Base-by-base conservation (phyloP, 352 stramenopile genomes). In the Phytophthora cajani region DNA sequence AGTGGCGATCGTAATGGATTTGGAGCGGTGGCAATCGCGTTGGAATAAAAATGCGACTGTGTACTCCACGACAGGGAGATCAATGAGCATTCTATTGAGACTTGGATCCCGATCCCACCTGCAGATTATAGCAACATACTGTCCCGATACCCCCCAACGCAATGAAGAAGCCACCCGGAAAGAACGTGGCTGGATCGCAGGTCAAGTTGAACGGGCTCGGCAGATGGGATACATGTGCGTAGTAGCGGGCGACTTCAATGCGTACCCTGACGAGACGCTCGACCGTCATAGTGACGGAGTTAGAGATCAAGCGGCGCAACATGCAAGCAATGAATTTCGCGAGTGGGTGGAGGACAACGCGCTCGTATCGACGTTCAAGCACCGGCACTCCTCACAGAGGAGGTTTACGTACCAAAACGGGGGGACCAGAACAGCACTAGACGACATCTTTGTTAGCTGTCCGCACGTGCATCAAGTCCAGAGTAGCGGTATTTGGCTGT, bases 81-180 rank as follows among this genome's bases (percentile, higher is more conserved):
- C 55, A 16, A 10, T 61, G 10, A 61, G 55, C 16, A 51, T 36
- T 8, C 3, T 52, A 3, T 11, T 61, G 23, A n/a, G 55, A 52
- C 10, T 52, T 10, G 55, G 55, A n/a, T 9, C 19, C 3, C 33
- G 55, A 21, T 50, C 55, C 2, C 36, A 52, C 6, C 38, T 61
- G 38, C 30, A 61, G 21, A 23, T 61, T 32, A 61, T 52, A 2
- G 55, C 19, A 16, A 61, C 55, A 16, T 61, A 51, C n/a, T 61
- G 36, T 10, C 55, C 55, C 4, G 36, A 61, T 21, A 61, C 38
- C 3, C 36, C 55, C 16, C 55, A 61, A 10, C 8, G 19, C 32
- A 51, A 51, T 23, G 38, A 5, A 14, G 55, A 61, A n/a, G 44
- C 19, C 8, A 51, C 44, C 5, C n/a, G 30, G 17, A 10, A 21